Evolutionary conservation across 331 rosid genomes (phyloP), one percentile per base, ranked within the genome.

Genomic region (Telfairia occidentalis): DNA sequence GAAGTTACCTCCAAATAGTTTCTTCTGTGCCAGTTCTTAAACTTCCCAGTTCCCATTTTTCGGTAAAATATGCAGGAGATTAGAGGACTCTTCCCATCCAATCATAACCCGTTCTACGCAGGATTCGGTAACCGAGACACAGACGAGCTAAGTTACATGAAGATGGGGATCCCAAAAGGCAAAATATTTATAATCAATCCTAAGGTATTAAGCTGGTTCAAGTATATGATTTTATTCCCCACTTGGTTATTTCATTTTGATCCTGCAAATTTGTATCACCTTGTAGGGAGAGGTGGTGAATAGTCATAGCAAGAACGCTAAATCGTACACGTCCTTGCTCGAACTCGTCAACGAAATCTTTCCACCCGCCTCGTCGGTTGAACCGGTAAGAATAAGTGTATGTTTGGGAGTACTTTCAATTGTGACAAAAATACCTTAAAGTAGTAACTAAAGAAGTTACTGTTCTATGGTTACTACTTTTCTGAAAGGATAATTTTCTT

Each of bases 101-200:
- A 94, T 69, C 92, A 91, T 78, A 94, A 91, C 78, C 98, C 98
- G 71, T 94, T 94, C 82, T 94, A 94, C 5, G 98, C 96, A 0
- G 97, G 98, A n/a, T 94, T 94, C 29, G 98, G 98, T 53, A 94
- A 94, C 79, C 85, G 97, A 83, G 97, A 94, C 79, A 94, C 97
- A 2, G 98, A 94, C 75, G 98, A 91, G 80, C 86, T 94, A 29
- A 94, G 98, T 85, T 94, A 94, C 89, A 74, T 84, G 84, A 94
- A 88, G 82, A 94, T 94, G 35, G 98, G 98, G 82, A 94, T 91
- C 77, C 98, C 97, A 1, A 94, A 91, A 81, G 98, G 98, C 4
- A 91, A 94, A 75, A 94, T 94, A 80, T 94, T 89, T 71, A 94
- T 94, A 50, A 94, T 94, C 81, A 94, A 89, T 83, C 98, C 98